Base-by-base conservation (phyloP, 2,329 filamentous ascomycete genomes). In the Metarhizium brunneum region DNA sequence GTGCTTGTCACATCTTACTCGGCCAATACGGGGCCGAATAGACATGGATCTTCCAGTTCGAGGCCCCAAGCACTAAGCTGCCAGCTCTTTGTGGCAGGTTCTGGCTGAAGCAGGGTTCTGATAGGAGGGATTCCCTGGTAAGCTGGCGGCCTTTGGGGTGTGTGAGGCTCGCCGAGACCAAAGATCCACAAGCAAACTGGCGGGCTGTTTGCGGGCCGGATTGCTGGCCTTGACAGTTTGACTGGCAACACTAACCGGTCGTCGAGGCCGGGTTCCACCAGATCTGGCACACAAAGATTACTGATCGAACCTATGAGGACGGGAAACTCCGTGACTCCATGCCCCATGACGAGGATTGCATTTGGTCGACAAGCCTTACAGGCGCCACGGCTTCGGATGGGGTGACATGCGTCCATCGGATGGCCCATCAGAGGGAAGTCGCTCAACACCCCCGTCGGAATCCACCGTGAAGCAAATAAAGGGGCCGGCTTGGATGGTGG, bases 251-350 rank as follows among this genome's bases (percentile, higher is more conserved):
- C 7, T 8, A 11, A 11, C 32, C 32, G 10, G 7, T 35, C 38
- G 8, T 40, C 38, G 20, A 40, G 20, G 36, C 32, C 29, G 49
- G 45, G 56, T 57, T 55, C 45, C 56, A 57, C 56, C 50, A 57
- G 52, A 54, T 54, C 52, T 57, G 52, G 55, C 43, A 45, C 47
- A 48, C 48, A 54, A 11, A 54, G 42, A 57, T 54, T 52, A 40
- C 18, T 53, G 49, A 55, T 57, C 40, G 48, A 52, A 38, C 36
- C 43, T 48, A 49, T 55, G 20, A 20, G 50, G 52, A 36, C 45
- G 49, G 55, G 49, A 49, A 43, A 57, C 7, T 40, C 55, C 52
- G 55, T 38, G n/a, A 11, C 40, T 47, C 47, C 25, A 30, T 57
- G 35, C 14, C 49, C 43, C 45, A 30, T 30, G 25, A 48, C 45